These are phyloP conservation scores for Goffeauzyma gilvescens DNA, from an alignment of 768 basidiomycete genomes.

Conservation along the genomic window DNA sequence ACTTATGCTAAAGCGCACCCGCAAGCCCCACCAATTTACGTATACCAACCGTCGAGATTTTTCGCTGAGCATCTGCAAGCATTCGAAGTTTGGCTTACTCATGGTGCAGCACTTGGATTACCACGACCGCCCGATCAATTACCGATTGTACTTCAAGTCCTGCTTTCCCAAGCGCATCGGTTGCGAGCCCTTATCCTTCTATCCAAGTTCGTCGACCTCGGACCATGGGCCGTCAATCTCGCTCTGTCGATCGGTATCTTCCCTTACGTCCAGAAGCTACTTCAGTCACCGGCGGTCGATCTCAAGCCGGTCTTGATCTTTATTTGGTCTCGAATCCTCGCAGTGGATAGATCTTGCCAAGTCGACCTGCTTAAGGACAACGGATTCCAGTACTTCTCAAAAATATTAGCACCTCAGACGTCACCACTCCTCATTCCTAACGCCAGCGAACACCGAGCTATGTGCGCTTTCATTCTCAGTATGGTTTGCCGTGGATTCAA, in stretches of 20 bases:
- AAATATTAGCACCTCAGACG: conserved; percentile 35
- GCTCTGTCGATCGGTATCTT: conserved; percentile 94
- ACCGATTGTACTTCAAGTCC: conserved; percentile 89
- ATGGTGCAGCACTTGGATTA: conserved; percentile 36
- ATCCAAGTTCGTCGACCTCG: conserved; percentile 92
- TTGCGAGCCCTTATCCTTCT: conserved; percentile 85
- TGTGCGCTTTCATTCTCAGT: conserved; percentile 92
- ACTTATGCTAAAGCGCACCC: conserved; percentile 27
- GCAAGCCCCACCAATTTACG: conserved; percentile 40
- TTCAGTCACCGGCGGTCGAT: conserved; percentile 85
- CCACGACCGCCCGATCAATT: conserved; percentile 80
- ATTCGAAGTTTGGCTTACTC: conserved; percentile 94
- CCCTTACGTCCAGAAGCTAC: conserved; percentile 88
- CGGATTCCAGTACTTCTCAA: conserved; percentile 38
- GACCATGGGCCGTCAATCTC: conserved; percentile 94
- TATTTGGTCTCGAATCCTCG: conserved; percentile 95
- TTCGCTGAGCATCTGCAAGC: conserved; percentile 92
- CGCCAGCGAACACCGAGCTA: conserved; percentile 83
- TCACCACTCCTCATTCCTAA: conserved; percentile 52
- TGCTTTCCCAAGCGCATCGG: conserved; percentile 87
- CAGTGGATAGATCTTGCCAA: conserved; percentile 85
- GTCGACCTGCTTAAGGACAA: conserved; percentile 61
- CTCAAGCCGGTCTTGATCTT: conserved; percentile 95
- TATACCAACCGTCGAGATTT: conserved; percentile 72
- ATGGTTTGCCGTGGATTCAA: conserved; percentile 74